Conservation (phyloP, 2,329 filamentous ascomycete genomes). For the Aspergillus sp. region DNA sequence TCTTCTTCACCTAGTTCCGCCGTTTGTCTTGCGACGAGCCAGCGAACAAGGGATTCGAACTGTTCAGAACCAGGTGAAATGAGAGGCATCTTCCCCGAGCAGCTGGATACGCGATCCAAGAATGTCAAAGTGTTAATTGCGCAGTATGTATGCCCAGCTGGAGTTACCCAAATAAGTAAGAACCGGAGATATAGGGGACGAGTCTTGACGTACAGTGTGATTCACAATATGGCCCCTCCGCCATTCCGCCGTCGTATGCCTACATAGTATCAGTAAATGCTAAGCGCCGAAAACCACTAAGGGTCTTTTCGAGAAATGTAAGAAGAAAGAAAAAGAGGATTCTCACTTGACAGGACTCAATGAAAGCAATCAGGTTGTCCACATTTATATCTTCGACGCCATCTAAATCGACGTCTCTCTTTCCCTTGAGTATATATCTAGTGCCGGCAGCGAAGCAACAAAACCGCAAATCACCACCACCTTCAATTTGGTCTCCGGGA, state of each 20-base stretch:
- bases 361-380: conserved; percentile 66
- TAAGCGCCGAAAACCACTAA: neutral
- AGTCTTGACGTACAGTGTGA: conserved; percentile 65
- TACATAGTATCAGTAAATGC: conserved; percentile 40
- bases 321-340: neutral
- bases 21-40: conserved; percentile 66
- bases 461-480: conserved; percentile 81
- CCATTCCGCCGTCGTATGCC: conserved; percentile 83
- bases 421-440: conserved; percentile 75
- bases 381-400: conserved; percentile 73
- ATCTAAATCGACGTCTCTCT: conserved; percentile 52
- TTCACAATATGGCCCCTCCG: conserved; percentile 75
- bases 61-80: conserved; percentile 28
- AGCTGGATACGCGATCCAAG: conserved; percentile 61
- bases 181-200: neutral
- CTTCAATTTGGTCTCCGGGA: conserved; percentile 62
- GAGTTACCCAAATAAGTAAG: conserved; percentile 15
- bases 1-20: conserved; percentile 53
- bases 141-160: conserved; percentile 89
- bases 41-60: conserved; percentile 46
- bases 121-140: conserved; percentile 76
- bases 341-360: conserved; percentile 62
- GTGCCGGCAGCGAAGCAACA: conserved; percentile 82
- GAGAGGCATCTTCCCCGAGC: conserved; percentile 20
- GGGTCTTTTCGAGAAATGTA: neutral